Conservation (phyloP, 2,329 filamentous ascomycete species). For the Paraconiothyrium brasiliense region DNA sequence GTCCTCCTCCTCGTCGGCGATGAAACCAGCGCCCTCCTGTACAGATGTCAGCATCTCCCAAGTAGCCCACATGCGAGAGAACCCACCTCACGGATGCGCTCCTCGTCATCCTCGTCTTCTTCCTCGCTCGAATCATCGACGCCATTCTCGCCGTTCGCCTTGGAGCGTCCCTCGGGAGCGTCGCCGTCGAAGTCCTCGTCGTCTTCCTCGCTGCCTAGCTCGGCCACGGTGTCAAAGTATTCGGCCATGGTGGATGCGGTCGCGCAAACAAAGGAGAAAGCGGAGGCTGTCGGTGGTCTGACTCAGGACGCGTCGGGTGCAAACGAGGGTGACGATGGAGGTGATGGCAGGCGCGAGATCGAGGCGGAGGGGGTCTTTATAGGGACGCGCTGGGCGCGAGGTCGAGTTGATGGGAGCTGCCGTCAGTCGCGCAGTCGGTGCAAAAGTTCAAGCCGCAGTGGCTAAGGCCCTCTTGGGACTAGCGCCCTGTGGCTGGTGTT, state of each 20-base stretch:
- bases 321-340: slow-evolving; percentile 12
- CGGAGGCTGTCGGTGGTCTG: slow-evolving; percentile 26
- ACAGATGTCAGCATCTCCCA: slow-evolving; percentile 26
- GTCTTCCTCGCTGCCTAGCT: slow-evolving; percentile 72
- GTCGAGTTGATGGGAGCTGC: slow-evolving; percentile 9
- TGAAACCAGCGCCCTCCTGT: slow-evolving; percentile 92
- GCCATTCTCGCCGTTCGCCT: slow-evolving; percentile 42
- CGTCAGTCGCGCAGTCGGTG: slow-evolving; percentile 19
- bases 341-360: slow-evolving; percentile 13
- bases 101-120: slow-evolving; percentile 53
- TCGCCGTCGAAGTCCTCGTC: slow-evolving; percentile 51
- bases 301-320: slow-evolving; percentile 10
- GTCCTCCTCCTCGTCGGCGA: slow-evolving; percentile 89
- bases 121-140: slow-evolving; percentile 52
- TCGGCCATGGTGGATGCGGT: slow-evolving; percentile 52
- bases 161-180: slow-evolving; percentile 32
- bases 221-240: slow-evolving; percentile 84
- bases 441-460: slow-evolving; percentile 24
- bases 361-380: slow-evolving; percentile 7
- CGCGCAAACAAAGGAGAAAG: slow-evolving; percentile 39
- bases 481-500: slow-evolving; percentile 6
- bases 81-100: slow-evolving; percentile 43
- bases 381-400: not conserved
- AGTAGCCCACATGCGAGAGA: not conserved
- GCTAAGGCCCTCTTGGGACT: slow-evolving; percentile 4